Evolutionary conservation across 2,329 filamentous ascomycete species (phyloP).

Genomic region (Acrocalymma vagum): DNA sequence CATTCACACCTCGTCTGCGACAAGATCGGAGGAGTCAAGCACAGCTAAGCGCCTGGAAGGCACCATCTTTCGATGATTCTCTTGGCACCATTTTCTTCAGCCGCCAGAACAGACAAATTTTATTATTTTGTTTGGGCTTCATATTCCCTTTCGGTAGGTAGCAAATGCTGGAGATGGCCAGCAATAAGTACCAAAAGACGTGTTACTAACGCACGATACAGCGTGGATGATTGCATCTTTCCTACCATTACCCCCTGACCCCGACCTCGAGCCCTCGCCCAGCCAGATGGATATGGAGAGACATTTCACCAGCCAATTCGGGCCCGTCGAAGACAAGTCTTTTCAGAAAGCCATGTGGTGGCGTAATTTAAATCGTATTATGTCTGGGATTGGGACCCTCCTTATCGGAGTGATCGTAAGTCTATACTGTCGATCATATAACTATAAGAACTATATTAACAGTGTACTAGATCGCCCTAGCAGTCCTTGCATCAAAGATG

Average conservation of each 20-base stretch:
- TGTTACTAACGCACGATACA: conserved; percentile 44
- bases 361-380: conserved; percentile 69
- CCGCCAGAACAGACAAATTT: conserved; percentile 76
- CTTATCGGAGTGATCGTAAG: conserved; percentile 65
- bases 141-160: conserved; percentile 69
- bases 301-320: conserved; percentile 54
- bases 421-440: conserved; percentile 19
- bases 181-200: too few species aligned
- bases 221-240: conserved; percentile 84
- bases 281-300: conserved; percentile 50
- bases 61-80: conserved; percentile 74
- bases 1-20: conserved; percentile 46
- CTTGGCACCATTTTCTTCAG: conserved; percentile 68
- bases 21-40: conserved; percentile 55
- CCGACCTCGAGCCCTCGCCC: conserved; percentile 52
- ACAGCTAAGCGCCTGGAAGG: conserved; percentile 72
- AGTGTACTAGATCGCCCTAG: conserved; percentile 41
- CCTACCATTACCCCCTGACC: conserved; percentile 72
- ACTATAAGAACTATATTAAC: conserved; percentile 13
- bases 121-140: conserved; percentile 80
- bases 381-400: conserved; percentile 65
- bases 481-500: conserved; percentile 48
- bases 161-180: too few species aligned
- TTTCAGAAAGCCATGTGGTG: conserved; percentile 71
- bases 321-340: conserved; percentile 56